Evolutionary conservation across 2,329 filamentous ascomycete genomes (phyloP).

Genomic region (Orbilia oligospora): DNA sequence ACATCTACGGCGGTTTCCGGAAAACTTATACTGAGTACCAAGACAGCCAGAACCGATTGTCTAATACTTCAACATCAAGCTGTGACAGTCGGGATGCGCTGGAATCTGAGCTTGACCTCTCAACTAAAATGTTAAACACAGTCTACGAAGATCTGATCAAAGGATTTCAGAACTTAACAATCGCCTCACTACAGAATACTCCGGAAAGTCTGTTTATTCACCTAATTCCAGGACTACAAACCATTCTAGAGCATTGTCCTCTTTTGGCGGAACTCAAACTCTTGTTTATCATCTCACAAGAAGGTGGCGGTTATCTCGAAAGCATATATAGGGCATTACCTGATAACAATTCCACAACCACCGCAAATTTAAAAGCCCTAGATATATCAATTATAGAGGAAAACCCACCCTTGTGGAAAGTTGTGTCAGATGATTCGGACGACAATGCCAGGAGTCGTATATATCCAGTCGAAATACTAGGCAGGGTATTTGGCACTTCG

Average conservation of each 20-base stretch:
- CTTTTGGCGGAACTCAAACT: constrained; percentile 7
- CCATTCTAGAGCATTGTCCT: constrained; percentile 10
- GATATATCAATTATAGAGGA: neutral
- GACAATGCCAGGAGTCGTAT: neutral
- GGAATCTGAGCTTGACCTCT: neutral
- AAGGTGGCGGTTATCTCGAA: neutral
- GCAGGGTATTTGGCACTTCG: neutral
- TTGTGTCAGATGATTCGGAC: neutral
- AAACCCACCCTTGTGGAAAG: no score
- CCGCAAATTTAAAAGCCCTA: neutral
- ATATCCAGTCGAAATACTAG: neutral
- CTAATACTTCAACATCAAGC: neutral
- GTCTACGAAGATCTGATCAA: neutral
- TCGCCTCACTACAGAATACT: constrained; percentile 19
- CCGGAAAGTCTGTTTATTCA: constrained; percentile 26
- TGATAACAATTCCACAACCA: neutral
- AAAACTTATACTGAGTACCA: neutral
- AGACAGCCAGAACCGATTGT: neutral
- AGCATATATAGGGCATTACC: neutral
- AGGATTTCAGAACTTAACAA: constrained; percentile 16
- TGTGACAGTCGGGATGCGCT: neutral
- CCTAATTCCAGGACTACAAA: constrained; percentile 23
- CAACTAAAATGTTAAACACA: neutral
- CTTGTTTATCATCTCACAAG: neutral
- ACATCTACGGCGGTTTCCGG: constrained; percentile 30